Evolutionary conservation across 495 filamentous ascomycete genomes (phyloP), one percentile per base, ranked within the genome.

Genomic region (Hypoxylon rickii): DNA sequence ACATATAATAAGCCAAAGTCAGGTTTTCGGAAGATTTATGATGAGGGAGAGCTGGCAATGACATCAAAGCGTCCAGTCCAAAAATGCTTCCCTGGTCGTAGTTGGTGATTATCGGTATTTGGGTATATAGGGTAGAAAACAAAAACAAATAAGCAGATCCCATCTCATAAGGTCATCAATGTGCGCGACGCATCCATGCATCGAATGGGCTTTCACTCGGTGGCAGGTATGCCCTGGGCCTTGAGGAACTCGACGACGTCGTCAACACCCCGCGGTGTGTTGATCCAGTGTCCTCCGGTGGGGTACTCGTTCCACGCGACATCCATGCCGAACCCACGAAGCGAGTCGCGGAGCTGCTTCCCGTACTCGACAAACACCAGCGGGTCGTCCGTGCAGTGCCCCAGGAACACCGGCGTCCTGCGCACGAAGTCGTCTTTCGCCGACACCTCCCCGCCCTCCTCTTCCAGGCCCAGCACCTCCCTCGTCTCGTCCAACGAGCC

Each of bases 261-360:
- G 46, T 82, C 73, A 17, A 83, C 66, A 20, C 79, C 76, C 46
- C 76, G 61, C 2, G 71, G 71, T 34, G 70, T 67, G 34, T 82
- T 73, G 33, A 83, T 79, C 82, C 81, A 85, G 60, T 86, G 82
- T 1, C 79, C 79, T 2, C 83, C 72, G 1, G 68, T 72, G 26
- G 70, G 31, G 61, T 84, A 86, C 38, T 71, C 70, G 62, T 71
- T 75, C 76, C 78, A 83, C 16, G 63, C 66, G 19, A 83, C 72
- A 33, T 74, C 50, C 55, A 78, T 67, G 3, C 73, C 78, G 8
- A 84, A 67, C 1, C 51, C 44, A 11, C 45, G 24, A 33, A 86
- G 51, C 2, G 69, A 60, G 5, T 71, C 63, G 11, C 65, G 58
- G 55, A 81, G 66, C 40, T 67, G 60, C 19, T 69, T 46, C 3